These are phyloP conservation scores for Leptodontidium sp. DNA, from an alignment of 2,329 filamentous ascomycete species.

Conservation along the genomic window DNA sequence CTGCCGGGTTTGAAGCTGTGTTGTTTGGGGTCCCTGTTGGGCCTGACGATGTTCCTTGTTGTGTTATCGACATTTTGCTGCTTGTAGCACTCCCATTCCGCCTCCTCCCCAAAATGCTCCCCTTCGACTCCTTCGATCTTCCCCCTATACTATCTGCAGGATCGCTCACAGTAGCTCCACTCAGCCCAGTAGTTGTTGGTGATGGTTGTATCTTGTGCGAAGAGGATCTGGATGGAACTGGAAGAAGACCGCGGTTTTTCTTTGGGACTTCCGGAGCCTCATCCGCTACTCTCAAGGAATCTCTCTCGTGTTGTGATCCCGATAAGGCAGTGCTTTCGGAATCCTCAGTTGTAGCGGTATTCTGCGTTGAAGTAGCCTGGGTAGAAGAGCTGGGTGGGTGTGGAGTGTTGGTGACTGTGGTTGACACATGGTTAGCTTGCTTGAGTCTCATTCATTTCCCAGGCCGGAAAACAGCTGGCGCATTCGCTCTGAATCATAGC, in stretches of 20 bases:
- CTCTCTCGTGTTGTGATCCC: conserved; percentile 42
- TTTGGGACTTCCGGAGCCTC: conserved; percentile 40
- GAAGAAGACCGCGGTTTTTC: conserved; percentile 61
- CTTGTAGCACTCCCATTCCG: conserved; percentile 74
- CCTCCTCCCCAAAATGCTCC: conserved; percentile 68
- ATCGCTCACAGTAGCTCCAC: conserved; percentile 66
- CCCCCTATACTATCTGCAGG: conserved; percentile 68
- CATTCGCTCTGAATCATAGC: conserved; percentile 19
- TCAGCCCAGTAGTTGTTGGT: conserved; percentile 65
- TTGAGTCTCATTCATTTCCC: conserved; percentile 3
- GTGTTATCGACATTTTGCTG: conserved; percentile 63
- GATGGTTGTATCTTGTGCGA: conserved; percentile 68
- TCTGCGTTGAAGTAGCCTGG: conserved; percentile 42
- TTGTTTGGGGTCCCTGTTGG: conserved; percentile 47
- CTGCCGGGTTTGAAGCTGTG: conserved; percentile 42
- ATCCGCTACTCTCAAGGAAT: conserved; percentile 37
- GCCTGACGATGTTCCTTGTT: conserved; percentile 49
- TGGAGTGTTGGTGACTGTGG: conserved; percentile 39
- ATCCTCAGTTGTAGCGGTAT: conserved; percentile 44
- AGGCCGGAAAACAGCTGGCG: conserved; percentile 16
- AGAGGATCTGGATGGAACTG: conserved; percentile 69
- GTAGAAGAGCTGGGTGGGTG: conserved; percentile 45
- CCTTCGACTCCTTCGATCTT: conserved; percentile 70
- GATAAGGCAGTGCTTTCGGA: conserved; percentile 42
- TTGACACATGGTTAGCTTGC: conserved; percentile 36